Percentiles rank a stretch among this genome's conserved stretches.
Evolutionary conservation across 257 asterid genomes (phyloP).

Genomic region (Cinchona pubescens): DNA sequence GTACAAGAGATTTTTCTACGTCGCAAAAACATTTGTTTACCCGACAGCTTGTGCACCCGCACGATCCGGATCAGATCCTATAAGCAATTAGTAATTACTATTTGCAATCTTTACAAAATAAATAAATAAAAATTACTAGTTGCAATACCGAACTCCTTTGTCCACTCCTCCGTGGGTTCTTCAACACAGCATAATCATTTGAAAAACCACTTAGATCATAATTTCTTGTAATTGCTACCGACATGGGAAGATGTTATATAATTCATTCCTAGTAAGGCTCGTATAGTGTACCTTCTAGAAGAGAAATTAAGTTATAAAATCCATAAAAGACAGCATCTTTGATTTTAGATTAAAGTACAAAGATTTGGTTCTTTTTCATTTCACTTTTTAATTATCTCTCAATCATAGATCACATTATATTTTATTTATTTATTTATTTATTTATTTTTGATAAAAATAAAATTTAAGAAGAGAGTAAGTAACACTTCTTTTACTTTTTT

Average conservation of each 20-base stretch:
- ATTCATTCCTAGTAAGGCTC: not conserved
- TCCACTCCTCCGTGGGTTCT: not conserved
- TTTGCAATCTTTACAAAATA: too few species aligned
- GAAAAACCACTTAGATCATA: not conserved
- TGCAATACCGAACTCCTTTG: not conserved
- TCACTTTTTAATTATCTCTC: not conserved
- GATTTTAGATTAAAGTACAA: not conserved
- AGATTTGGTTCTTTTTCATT: not conserved
- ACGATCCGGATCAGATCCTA: not conserved
- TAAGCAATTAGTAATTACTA: not conserved
- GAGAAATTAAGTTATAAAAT: too few species aligned
- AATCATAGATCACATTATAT: not conserved
- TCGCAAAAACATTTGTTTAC: not conserved
- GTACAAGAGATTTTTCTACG: not conserved
- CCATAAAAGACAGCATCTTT: not conserved
- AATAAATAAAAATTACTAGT: too few species aligned
- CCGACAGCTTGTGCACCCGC: not conserved
- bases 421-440: too few species aligned
- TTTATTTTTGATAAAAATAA: too few species aligned
- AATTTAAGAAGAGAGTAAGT: too few species aligned
- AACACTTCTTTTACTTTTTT: too few species aligned
- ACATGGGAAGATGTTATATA: not conserved
- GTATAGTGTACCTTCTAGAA: too few species aligned
- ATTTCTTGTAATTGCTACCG: not conserved
- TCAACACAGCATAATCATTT: not conserved